Conservation (phyloP, 768 basidiomycete genomes). For the Tylopilus intermedius region DNA sequence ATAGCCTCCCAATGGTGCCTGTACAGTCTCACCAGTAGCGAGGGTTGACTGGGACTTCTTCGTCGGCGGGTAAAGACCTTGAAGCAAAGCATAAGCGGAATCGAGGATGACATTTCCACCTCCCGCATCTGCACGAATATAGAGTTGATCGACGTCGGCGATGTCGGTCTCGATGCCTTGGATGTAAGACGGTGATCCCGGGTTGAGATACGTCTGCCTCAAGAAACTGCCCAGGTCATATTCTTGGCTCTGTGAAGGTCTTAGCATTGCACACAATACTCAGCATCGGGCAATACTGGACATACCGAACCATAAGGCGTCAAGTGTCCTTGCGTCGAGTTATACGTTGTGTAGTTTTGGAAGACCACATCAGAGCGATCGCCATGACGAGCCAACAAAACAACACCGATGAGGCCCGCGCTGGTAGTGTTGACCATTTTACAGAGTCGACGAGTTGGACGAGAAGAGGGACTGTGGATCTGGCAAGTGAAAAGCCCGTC, state of each 20-base stretch:
- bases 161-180: constrained; percentile 60
- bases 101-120: constrained; percentile 79
- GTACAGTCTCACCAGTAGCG: constrained; percentile 66
- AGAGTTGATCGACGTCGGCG: constrained; percentile 64
- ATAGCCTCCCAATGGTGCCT: constrained; percentile 76
- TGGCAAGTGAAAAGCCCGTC: background rate
- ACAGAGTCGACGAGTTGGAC: background rate
- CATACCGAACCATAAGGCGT: constrained; percentile 71
- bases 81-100: constrained; percentile 75
- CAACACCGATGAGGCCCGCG: constrained; percentile 56
- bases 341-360: constrained; percentile 72
- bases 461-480: background rate
- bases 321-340: constrained; percentile 56
- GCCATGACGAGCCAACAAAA: constrained; percentile 72
- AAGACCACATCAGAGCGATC: constrained; percentile 57
- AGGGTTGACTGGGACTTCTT: constrained; percentile 59
- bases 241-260: constrained; percentile 39
- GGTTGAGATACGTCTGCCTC: constrained; percentile 59
- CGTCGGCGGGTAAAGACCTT: constrained; percentile 80
- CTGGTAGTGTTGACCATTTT: constrained; percentile 25
- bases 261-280: background rate
- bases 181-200: constrained; percentile 60
- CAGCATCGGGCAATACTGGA: constrained; percentile 12
- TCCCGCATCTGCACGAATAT: constrained; percentile 74
- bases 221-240: constrained; percentile 56